Base-by-base conservation (phyloP, 2,329 filamentous ascomycete species). In the Curvularia sp. region DNA sequence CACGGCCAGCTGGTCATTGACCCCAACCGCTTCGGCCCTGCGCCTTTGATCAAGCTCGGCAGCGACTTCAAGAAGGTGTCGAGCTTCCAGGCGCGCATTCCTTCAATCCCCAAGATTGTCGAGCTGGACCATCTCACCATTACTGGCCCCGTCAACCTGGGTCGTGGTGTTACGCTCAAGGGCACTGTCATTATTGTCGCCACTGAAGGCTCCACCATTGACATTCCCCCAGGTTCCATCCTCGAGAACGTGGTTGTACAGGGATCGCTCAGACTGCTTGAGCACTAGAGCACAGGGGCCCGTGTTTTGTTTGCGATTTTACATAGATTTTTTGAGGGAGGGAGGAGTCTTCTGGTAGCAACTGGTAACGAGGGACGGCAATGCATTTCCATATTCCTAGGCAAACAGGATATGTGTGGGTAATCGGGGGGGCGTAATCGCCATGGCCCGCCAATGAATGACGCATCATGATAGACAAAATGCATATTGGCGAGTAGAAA, bases 61-160 rank as follows among this genome's bases (percentile, higher is more conserved):
- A 89, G 88, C 74, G 95, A 99, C 86, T 99, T 99, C 88, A 99
- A 99, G 90, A 99, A 99, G 89, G 95, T 99, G 38, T 98, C 94
- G 1, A 95, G 93, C 83, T 96, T 96, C 86, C 89, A 93, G 83
- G 89, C 92, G 80, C 89, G 89, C 77, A 93, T 96, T 69, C 85
- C 90, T 10, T 92, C 89, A 65, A 96, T 96, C 72, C 92, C 92
- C 75, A 93, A 92, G 86, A 93, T 96, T 71, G 87, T 95, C 67
- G 92, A 96, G 83, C 87, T 95, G 48, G 92, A 96, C 76, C 95
- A 99, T 78, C 87, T 99, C 59, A 99, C 95, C 76, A 97, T 99
- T 73, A 99, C 95, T 34, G 95, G 95, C 76, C 92, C 93, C 43
- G 95, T 99, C 79, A 98, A 97, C 83, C 87, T 99, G 55, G 94